phyloP scores from a whole-genome alignment of 352 stramenopile species.

The Phytophthora brassicae region DNA sequence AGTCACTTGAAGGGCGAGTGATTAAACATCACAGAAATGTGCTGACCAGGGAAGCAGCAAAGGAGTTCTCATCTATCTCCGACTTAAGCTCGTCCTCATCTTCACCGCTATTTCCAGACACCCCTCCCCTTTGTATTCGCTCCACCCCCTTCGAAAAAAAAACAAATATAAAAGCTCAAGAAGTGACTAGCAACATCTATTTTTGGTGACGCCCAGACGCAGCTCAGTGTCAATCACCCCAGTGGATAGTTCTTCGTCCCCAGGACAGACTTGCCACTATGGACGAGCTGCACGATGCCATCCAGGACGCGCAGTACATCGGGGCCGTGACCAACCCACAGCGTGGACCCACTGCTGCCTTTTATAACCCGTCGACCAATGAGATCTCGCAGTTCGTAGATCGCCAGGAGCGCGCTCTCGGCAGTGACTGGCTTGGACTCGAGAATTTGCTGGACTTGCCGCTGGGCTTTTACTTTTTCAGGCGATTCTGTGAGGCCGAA shows the following conservation, averaged over 20 bases:
- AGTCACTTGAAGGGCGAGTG: slow-evolving; percentile 10
- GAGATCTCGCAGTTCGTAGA: slow-evolving; percentile 72
- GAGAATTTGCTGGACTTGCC: slow-evolving; percentile 78
- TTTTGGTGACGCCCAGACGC: background rate
- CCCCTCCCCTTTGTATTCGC: slow-evolving; percentile 1
- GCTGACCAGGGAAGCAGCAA: too few relatives aligned
- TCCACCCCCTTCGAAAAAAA: too few relatives aligned
- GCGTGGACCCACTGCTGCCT: slow-evolving; percentile 64
- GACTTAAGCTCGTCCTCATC: slow-evolving; percentile 10
- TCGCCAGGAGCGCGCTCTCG: slow-evolving; percentile 50
- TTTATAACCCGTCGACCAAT: slow-evolving; percentile 65
- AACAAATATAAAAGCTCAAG: background rate
- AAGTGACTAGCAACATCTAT: background rate
- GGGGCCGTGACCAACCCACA: slow-evolving; percentile 78
- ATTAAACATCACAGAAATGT: too few relatives aligned
- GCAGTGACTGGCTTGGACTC: slow-evolving; percentile 60
- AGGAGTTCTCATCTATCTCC: too few relatives aligned
- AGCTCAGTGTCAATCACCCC: background rate
- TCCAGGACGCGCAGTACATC: slow-evolving; percentile 90
- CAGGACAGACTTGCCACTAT: too few relatives aligned
- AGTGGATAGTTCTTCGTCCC: too few relatives aligned
- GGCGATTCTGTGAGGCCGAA: slow-evolving; percentile 71
- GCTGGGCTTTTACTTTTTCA: slow-evolving; percentile 83
- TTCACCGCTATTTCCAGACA: slow-evolving; percentile 21
- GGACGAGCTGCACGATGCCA: slow-evolving; percentile 89